Evolutionary conservation across 169 alveolate species (phyloP).

Genomic region (Babesia bovis): DNA sequence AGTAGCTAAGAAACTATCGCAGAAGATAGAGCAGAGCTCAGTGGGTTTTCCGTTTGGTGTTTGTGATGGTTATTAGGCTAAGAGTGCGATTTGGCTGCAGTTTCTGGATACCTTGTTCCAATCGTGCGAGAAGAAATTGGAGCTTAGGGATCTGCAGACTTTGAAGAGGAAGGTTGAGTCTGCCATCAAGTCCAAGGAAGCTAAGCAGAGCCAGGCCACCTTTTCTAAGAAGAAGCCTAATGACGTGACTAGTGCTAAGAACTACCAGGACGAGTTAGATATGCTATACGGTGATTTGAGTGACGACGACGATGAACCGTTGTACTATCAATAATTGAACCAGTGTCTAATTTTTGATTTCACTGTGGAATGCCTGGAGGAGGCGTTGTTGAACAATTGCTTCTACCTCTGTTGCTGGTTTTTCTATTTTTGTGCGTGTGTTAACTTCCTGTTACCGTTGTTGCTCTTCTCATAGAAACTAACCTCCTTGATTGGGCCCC

Average conservation of each 20-base stretch:
- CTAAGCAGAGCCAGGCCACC: conserved; percentile 39
- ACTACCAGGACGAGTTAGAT: conserved; percentile 78
- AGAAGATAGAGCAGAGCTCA: conserved; percentile 64
- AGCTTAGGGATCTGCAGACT: conserved; percentile 59
- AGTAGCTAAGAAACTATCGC: conserved; percentile 64
- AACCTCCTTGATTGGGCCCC: conserved; percentile 11
- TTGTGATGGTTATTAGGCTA: conserved; percentile 25
- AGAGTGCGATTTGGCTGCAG: conserved; percentile 68
- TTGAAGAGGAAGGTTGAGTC: conserved; percentile 58
- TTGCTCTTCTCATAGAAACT: neutral
- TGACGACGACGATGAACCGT: conserved; percentile 63
- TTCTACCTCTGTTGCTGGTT: neutral
- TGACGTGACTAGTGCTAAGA: conserved; percentile 61
- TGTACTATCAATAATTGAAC: conserved; percentile 25
- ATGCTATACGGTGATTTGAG: conserved; percentile 77
- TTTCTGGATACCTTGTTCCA: conserved; percentile 63
- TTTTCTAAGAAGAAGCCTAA: conserved; percentile 67
- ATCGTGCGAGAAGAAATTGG: conserved; percentile 63
- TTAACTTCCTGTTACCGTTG: conserved; percentile 8
- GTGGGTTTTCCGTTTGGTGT: conserved; percentile 6
- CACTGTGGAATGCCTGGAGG: neutral
- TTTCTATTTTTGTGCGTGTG: neutral
- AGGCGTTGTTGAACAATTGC: neutral
- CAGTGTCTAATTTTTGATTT: neutral
- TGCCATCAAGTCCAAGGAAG: conserved; percentile 47